phyloP scores from a whole-genome alignment of 768 basidiomycete species.

The Calvatia gigantea region DNA sequence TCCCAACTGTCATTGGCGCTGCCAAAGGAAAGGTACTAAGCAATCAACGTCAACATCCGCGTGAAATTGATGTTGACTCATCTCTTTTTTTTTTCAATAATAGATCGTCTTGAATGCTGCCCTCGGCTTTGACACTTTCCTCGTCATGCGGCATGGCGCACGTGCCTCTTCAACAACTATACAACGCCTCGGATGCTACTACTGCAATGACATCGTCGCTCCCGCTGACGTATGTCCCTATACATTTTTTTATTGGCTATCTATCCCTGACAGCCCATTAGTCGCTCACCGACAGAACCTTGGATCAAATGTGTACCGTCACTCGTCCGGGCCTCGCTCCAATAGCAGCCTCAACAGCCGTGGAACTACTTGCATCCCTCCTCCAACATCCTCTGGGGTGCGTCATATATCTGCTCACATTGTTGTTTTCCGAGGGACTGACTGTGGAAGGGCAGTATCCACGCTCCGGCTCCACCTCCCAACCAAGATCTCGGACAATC shows the following conservation, averaged over 20 bases:
- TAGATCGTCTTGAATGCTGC: conserved; percentile 94
- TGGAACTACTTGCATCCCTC: conserved; percentile 86
- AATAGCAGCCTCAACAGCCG: conserved; percentile 88
- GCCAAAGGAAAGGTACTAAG: conserved; percentile 83
- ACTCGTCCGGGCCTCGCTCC: conserved; percentile 92
- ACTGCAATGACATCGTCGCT: conserved; percentile 97
- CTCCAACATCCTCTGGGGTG: conserved; percentile 90
- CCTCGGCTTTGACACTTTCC: conserved; percentile 91
- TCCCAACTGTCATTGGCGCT: conserved; percentile 86
- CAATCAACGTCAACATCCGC: neutral
- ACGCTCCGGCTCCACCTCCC: conserved; percentile 71
- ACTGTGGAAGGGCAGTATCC: conserved; percentile 19
- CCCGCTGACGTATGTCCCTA: conserved; percentile 72
- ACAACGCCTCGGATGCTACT: conserved; percentile 83
- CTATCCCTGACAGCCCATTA: conserved; percentile 11
- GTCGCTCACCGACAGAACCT: conserved; percentile 79
- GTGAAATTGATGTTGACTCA: neutral
- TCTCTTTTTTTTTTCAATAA: neutral
- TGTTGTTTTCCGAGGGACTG: neutral
- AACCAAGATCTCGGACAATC: conserved; percentile 25
- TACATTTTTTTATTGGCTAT: conserved; percentile 2
- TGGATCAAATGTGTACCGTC: conserved; percentile 99
- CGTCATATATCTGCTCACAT: conserved; percentile 14
- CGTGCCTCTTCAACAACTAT: conserved; percentile 36
- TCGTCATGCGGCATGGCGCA: conserved; percentile 95